These are phyloP conservation scores for Cynara cardunculus DNA, from an alignment of 129 eudicot species.

Conservation along the genomic window DNA sequence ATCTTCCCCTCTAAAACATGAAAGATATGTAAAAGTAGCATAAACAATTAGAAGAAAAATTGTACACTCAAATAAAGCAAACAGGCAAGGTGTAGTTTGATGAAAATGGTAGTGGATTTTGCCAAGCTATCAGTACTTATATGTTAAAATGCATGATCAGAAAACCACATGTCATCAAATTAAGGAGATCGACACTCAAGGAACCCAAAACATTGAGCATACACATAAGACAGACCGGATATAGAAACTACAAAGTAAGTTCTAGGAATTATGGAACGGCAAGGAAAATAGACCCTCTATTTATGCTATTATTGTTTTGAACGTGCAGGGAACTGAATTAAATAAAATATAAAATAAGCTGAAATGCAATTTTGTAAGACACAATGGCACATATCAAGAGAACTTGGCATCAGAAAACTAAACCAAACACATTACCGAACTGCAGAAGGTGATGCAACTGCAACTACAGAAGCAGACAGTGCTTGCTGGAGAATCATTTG, in stretches of 20 bases:
- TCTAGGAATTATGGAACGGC: neutral
- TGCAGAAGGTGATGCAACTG: slow-evolving; percentile 97
- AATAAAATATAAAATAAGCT: neutral
- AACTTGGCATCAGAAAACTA: slow-evolving; percentile 1
- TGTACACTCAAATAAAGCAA: neutral
- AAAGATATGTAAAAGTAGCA: neutral
- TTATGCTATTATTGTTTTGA: neutral
- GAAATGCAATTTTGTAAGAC: neutral
- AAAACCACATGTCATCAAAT: neutral
- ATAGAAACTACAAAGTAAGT: neutral
- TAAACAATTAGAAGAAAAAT: neutral
- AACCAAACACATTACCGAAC: slow-evolving; percentile 50
- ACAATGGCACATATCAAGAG: neutral
- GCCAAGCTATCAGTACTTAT: neutral
- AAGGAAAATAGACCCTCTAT: neutral
- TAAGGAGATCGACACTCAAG: neutral
- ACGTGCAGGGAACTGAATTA: neutral
- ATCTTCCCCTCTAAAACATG: neutral
- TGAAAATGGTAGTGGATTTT: neutral
- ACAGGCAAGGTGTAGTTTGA: neutral
- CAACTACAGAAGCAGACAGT: slow-evolving; percentile 72
- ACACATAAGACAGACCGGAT: neutral
- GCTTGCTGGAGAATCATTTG: slow-evolving; percentile 55
- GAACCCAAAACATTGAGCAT: neutral
- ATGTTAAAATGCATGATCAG: neutral